Evolutionary conservation across 768 basidiomycete genomes (phyloP).

Genomic region (Lentinula aciculospora): DNA sequence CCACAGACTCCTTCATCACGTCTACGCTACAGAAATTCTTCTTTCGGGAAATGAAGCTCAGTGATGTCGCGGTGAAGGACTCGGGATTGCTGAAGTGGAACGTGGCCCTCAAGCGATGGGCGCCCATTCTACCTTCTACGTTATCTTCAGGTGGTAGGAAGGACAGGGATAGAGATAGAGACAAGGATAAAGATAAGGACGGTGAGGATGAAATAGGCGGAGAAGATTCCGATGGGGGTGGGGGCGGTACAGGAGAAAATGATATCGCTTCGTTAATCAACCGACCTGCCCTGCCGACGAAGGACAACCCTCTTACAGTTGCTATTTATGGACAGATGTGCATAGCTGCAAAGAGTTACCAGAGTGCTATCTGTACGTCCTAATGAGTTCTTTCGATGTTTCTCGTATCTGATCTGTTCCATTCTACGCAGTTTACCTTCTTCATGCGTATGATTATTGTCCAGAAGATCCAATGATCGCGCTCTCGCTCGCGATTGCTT

Average conservation of each 20-base stretch:
- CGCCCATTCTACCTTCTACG: slow-evolving; percentile 33
- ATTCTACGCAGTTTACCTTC: slow-evolving; percentile 64
- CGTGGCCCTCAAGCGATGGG: slow-evolving; percentile 49
- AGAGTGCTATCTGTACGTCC: slow-evolving; percentile 82
- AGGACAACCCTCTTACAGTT: slow-evolving; percentile 64
- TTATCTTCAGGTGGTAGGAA: slow-evolving; percentile 27
- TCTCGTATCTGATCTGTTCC: background rate
- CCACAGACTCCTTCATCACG: slow-evolving; percentile 73
- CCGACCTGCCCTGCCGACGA: slow-evolving; percentile 48
- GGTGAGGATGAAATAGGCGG: slow-evolving; percentile 23
- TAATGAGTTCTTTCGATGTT: background rate
- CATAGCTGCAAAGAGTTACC: slow-evolving; percentile 81
- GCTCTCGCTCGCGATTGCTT: slow-evolving; percentile 76
- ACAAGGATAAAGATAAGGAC: slow-evolving; percentile 31
- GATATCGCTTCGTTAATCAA: slow-evolving; percentile 9
- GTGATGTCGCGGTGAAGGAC: slow-evolving; percentile 59
- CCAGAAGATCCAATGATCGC: slow-evolving; percentile 84
- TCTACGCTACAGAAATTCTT: slow-evolving; percentile 81
- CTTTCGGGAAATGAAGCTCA: slow-evolving; percentile 70
- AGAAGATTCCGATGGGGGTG: slow-evolving; percentile 29
- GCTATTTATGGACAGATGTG: slow-evolving; percentile 80
- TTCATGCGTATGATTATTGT: slow-evolving; percentile 84
- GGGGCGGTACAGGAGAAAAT: slow-evolving; percentile 11
- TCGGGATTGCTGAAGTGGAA: slow-evolving; percentile 64
- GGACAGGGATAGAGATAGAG: slow-evolving; percentile 28